Base-by-base conservation (phyloP, 225 moss, liverwort and hornwort genomes). In the Physcomitrium patens region DNA sequence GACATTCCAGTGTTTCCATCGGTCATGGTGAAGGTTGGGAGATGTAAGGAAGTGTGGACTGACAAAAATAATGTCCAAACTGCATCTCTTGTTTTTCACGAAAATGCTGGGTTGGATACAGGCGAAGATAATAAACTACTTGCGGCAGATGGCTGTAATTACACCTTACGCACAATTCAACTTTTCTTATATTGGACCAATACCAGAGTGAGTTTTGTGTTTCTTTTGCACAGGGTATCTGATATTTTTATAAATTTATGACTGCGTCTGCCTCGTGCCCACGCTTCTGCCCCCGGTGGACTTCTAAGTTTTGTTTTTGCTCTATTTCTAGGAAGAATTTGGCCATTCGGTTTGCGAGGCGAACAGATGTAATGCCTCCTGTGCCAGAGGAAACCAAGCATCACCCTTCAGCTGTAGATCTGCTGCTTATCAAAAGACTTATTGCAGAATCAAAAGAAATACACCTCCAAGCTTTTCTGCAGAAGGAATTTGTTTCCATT, bases 61-160 rank as follows among this genome's bases (percentile, higher is more conserved):
- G 50, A 9, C n/a, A 67, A 56, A 68, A 63, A 27, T 19, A 51
- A 59, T 68, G 55, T 64, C 43, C 70, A 73, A 53, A 15, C 60
- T 71, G 68, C 49, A 51, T 69, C 28, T 67, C 60, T 77, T 54
- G 53, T 60, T 75, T 54, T 72, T 78, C 72, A 73, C 44, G 9
- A 37, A 63, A 70, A 19, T 59, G 69, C 67, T 82, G 54, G 65
- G 74, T 7, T 82, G 75, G 43, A 16, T 70, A 42, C 90, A 97
- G 96, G 89, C 94, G 53, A 97, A 97, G 77, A 94, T 94, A 10
- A 90, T 97, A 77, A 94, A 90, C 72, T 97, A 97, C 72, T 92
- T 97, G 96, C 87, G 94, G 75, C 96, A 97, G 73, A 94, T 94
- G 96, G 96, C 83, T 85, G 92, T 97, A 50, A 97, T 97, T 71